These are phyloP conservation scores for Macrolepiota fuliginosa DNA, from an alignment of 768 basidiomycete genomes.

Conservation along the genomic window DNA sequence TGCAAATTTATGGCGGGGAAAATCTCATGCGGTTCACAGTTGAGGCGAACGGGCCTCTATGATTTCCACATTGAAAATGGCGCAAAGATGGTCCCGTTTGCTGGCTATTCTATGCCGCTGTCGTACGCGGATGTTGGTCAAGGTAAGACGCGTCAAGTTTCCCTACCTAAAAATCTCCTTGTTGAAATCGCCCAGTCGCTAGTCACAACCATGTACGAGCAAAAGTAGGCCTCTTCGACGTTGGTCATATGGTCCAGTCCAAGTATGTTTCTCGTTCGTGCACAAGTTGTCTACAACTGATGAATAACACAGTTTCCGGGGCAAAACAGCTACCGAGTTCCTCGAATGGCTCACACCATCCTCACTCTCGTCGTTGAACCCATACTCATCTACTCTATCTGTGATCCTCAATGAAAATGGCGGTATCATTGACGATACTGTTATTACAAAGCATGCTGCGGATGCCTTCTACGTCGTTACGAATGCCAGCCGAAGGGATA, in stretches of 20 bases:
- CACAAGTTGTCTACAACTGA: slow-evolving; percentile 2
- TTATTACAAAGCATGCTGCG: slow-evolving; percentile 81
- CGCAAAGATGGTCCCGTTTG: slow-evolving; percentile 96
- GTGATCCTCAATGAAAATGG: slow-evolving; percentile 86
- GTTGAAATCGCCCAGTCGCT: slow-evolving; percentile 51
- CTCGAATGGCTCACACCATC: slow-evolving; percentile 91
- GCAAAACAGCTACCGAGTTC: slow-evolving; percentile 74
- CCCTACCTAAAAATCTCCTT: background rate
- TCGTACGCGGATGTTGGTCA: slow-evolving; percentile 81
- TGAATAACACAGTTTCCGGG: slow-evolving; percentile 64
- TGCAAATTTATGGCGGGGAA: background rate
- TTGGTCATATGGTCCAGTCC: slow-evolving; percentile 97
- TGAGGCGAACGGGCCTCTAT: slow-evolving; percentile 73
- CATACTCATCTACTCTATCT: slow-evolving; percentile 81
- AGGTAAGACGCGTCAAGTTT: slow-evolving; percentile 35
- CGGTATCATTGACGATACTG: slow-evolving; percentile 95
- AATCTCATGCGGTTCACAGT: slow-evolving; percentile 21
- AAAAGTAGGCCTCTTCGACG: slow-evolving; percentile 88
- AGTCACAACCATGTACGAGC: slow-evolving; percentile 89
- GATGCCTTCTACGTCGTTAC: slow-evolving; percentile 94
- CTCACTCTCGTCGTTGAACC: slow-evolving; percentile 61
- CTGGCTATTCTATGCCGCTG: slow-evolving; percentile 94
- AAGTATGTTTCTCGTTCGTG: slow-evolving; percentile 45
- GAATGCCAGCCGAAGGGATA: slow-evolving; percentile 84
- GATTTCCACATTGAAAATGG: slow-evolving; percentile 83